phyloP scores from a whole-genome alignment of 2,329 filamentous ascomycete species.

The Zopfia rhizophila region DNA sequence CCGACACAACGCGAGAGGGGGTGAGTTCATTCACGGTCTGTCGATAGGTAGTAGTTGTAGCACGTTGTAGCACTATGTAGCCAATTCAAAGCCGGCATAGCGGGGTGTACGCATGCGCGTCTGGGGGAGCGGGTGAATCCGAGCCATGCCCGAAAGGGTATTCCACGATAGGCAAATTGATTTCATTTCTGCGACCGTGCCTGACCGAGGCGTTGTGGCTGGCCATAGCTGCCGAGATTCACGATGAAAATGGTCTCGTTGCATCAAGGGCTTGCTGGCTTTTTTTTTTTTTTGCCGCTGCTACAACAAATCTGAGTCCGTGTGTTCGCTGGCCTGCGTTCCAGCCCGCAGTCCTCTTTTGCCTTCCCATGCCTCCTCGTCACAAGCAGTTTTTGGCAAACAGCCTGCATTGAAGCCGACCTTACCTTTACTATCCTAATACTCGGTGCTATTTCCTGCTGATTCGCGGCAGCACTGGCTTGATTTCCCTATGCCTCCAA shows the following conservation, averaged over 20 bases:
- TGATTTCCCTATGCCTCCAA: conserved; percentile 42
- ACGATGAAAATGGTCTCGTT: conserved; percentile 30
- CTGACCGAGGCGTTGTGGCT: conserved; percentile 22
- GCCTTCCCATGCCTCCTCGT: not conserved
- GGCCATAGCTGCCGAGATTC: conserved; percentile 20
- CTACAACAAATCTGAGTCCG: conserved; percentile 3
- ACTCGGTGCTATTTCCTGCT: conserved; percentile 32
- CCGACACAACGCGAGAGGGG: no score
- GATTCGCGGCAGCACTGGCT: conserved; percentile 25
- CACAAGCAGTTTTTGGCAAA: conserved; percentile 6
- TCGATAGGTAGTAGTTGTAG: no score
- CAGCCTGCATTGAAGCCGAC: conserved; percentile 1
- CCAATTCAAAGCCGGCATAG: no score
- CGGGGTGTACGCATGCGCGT: no score
- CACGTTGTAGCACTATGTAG: no score
- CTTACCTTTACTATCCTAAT: conserved; percentile 31
- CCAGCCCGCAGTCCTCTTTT: conserved; percentile 17
- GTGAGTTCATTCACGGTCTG: no score
- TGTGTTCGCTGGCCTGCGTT: conserved; percentile 13
- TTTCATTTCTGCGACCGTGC: conserved; percentile 32
- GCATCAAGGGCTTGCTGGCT: conserved; percentile 28
- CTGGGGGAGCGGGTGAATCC: no score
- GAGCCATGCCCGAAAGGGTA: conserved; percentile 4
- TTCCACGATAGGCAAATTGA: conserved; percentile 13
- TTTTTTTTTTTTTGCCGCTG: no score